These are phyloP conservation scores for Venturia nashicola DNA, from an alignment of 2,329 filamentous ascomycete genomes.

Conservation along the genomic window DNA sequence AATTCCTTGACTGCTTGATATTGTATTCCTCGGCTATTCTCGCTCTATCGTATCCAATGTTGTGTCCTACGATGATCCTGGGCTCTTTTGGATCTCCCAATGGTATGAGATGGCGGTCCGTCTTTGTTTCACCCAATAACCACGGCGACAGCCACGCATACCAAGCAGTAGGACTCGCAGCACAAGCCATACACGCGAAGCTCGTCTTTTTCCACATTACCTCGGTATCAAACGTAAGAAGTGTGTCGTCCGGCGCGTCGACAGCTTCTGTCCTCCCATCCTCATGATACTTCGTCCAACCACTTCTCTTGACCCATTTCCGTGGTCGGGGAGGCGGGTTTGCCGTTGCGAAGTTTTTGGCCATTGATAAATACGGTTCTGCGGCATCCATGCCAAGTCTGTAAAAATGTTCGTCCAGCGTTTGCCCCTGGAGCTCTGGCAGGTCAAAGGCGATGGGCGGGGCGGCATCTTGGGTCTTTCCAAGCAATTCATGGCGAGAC, in stretches of 20 bases:
- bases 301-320: constrained; percentile 67
- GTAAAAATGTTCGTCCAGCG: constrained; percentile 88
- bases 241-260: constrained; percentile 63
- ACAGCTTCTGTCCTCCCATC: constrained; percentile 64
- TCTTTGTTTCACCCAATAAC: constrained; percentile 71
- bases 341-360: constrained; percentile 59
- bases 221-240: constrained; percentile 91
- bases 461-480: constrained; percentile 71
- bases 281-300: constrained; percentile 84
- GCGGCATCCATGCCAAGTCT: constrained; percentile 76
- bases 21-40: constrained; percentile 82
- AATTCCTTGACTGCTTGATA: constrained; percentile 68
- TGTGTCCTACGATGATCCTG: constrained; percentile 82
- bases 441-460: constrained; percentile 75
- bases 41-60: constrained; percentile 88
- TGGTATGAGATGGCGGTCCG: constrained; percentile 71
- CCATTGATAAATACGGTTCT: constrained; percentile 66
- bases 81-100: constrained; percentile 63
- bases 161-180: constrained; percentile 80
- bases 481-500: constrained; percentile 70
- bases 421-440: constrained; percentile 63
- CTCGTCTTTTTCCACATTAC: constrained; percentile 90
- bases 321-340: constrained; percentile 48
- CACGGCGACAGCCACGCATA: constrained; percentile 97
- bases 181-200: constrained; percentile 95